Base-by-base conservation (phyloP, 495 filamentous ascomycete species). In the Penicillium longicatenatum region DNA sequence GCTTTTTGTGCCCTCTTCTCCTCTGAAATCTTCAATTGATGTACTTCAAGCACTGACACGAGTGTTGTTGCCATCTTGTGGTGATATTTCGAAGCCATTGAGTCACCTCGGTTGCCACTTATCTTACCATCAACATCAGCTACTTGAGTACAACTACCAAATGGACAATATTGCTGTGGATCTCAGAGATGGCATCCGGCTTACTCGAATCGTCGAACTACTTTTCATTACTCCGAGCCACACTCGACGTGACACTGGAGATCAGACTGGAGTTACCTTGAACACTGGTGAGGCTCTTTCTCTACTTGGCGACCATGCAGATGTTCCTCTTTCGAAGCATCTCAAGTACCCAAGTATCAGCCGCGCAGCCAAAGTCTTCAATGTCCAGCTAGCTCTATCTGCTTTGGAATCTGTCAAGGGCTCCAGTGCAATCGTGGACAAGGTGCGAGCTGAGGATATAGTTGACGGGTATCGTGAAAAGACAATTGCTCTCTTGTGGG, bases 381-480 rank as follows among this genome's bases (percentile, higher is more conserved):
- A 89, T 61, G 79, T 83, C 3, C 76, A 81, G 56, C 65, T 88
- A n/a, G 82, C 82, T 1, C 67, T 89, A 3, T 69, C 73, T 39
- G 82, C 86, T 1, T 66, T 89, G 24, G 55, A 66, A 5, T 73
- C 74, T 11, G 67, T 77, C 4, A 62, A 64, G 16, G 75, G 76
- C 4, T 66, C 75, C 9, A 63, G 58, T 2, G 39, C 54, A 4
- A 66, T 79, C 26, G 55, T 76, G 17, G 59, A 70, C 20, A 65
- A 70, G n/a, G 62, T 85, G 19, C 75, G 68, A 19, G 76, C 86
- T 1, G 82, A 84, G 44, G 84, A 89, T 42, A 84, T 89, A 41
- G 82, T 89, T 6, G 81, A 89, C 60, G 86, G 86, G 6, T 81
- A 87, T 57, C 80, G 86, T 29, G 86, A 89, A 61, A 88, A 83